Evolutionary conservation across 805 yeast species (phyloP), one percentile per base, ranked within the genome.

Genomic region (Lipomyces orientalis): DNA sequence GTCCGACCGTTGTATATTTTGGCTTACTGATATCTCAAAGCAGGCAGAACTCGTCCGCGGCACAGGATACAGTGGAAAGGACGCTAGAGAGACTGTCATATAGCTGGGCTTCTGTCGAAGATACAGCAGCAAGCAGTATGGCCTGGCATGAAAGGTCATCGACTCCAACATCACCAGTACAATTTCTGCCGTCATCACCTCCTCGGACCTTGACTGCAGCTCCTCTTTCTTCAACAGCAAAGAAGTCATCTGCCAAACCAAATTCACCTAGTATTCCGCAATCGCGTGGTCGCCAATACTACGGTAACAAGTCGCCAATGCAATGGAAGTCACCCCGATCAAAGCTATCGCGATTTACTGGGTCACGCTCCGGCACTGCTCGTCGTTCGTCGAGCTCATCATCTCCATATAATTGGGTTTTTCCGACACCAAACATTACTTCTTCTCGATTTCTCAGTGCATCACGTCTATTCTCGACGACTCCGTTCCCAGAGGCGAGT

Each of bases 361-460:
- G 19, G 52, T 60, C 64, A 19, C 39, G 55, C 58, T 34, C 51
- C 19, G 33, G 58, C 46, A 49, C 33, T 10, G 16, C 39, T 37
- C 29, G 5, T 25, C 55, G n/a, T 8, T 58, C 64, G 14, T 14
- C 39, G 7, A 34, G 62, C 8, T 64, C 70, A 3, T 63, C 67
- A 33, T 64, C 70, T 1, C 62, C 70, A 25, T 66, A 25, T 54
- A 57, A 62, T 19, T 66, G 70, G 70, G 37, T 64, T 5, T 60
- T 66, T 25, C 70, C 70, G 6, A 34, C 61, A 14, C 57, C 61
- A 8, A 54, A 58, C 37, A 12, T 8, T 57, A 22, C 34, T 33
- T 43, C 59, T 25, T 7, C 39, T 25, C 25, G 34, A 25, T 37
- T 33, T 35, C 5, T 12, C 39, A 25, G 51, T 10, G 22, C 52